Evolutionary conservation across 164 flowering plant species (phyloP), one percentile per base, ranked within the genome.

Genomic region (Warburgia ugandensis): DNA sequence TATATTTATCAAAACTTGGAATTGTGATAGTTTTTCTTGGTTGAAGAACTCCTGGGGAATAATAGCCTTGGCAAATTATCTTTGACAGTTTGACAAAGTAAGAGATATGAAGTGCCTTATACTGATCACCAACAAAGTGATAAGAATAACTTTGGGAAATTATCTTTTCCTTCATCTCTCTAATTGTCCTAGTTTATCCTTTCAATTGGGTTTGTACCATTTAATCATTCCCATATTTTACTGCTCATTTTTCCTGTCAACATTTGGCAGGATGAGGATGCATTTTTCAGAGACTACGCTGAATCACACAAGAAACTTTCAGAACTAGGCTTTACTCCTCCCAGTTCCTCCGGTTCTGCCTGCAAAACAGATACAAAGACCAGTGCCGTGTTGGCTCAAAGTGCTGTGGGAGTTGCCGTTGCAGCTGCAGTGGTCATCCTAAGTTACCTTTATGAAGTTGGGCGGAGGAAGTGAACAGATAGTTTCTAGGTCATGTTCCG

Each of bases 301-400:
- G 76, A 37, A 40, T 78, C 96, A 17, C 96, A 87, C 75, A 83
- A 85, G 78, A 85, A 81, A 47, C 85, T 92, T 16, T 87, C 98
- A 5, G 98, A 87, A 63, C 77, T 91, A n/a, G 57, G 57, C 29
- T 87, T 84, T 59, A 56, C 59, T 50, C 77, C 59, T 50, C 77
- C 80, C 35, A 35, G 54, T 14, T 47, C 69, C 12, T 16, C 28
- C 7, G 13, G 61, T 39, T 47, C 71, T 12, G 41, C 29, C 27
- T 13, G 58, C 50, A 73, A 68, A 45, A 27, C 30, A 27, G 36
- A 26, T 3, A 40, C 38, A 37, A 75, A 60, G 56, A 67, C 60
- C 40, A 35, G 54, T 53, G 52, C 49, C 26, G 16, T 77, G 47
- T 23, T 77, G 48, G 75, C 74, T 10, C 90, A 83, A 38, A 62